A percentile compares a stretch with the other conserved stretches of the same genome.
phyloP scores from a whole-genome alignment of 805 yeast species.

The Kazachstania kunashirensis region DNA sequence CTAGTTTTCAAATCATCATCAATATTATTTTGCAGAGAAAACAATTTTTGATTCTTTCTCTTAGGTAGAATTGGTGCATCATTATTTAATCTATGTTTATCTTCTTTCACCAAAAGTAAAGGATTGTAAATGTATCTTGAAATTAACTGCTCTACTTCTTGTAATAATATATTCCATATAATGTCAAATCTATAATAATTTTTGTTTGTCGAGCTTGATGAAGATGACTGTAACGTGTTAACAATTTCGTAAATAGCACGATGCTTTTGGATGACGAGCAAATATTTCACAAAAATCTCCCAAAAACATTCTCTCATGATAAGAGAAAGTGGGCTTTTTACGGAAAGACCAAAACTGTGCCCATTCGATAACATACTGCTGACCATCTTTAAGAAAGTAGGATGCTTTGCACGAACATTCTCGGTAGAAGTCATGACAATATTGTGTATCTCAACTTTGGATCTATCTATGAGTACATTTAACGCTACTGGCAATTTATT shows the following conservation, averaged over 20 bases:
- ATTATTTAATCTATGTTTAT: slow-evolving; percentile 2
- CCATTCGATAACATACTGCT: slow-evolving; percentile 12
- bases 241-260: slow-evolving; percentile 54
- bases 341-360: slow-evolving; percentile 29
- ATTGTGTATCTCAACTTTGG: slow-evolving; percentile 53
- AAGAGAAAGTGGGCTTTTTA: slow-evolving; percentile 41
- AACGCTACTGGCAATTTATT: slow-evolving; percentile 52
- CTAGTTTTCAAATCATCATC: slow-evolving; percentile 18
- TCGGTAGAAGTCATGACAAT: slow-evolving; percentile 54
- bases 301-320: slow-evolving; percentile 64
- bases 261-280: slow-evolving; percentile 61
- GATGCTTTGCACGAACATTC: slow-evolving; percentile 51
- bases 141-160: slow-evolving; percentile 17
- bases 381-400: slow-evolving; percentile 31
- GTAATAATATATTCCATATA: slow-evolving; percentile 39
- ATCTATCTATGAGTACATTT: slow-evolving; percentile 43
- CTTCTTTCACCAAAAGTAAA: slow-evolving; percentile 3
- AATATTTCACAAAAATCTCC: slow-evolving; percentile 52
- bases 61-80: slow-evolving; percentile 10
- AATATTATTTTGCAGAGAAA: slow-evolving; percentile 22
- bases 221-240: slow-evolving; percentile 21
- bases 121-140: slow-evolving; percentile 18
- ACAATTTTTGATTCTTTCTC: slow-evolving; percentile 12
- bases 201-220: slow-evolving; percentile 14
- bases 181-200: slow-evolving; percentile 29